Base-by-base conservation (phyloP, 768 basidiomycete genomes). In the Fomitopsis pulvina region DNA sequence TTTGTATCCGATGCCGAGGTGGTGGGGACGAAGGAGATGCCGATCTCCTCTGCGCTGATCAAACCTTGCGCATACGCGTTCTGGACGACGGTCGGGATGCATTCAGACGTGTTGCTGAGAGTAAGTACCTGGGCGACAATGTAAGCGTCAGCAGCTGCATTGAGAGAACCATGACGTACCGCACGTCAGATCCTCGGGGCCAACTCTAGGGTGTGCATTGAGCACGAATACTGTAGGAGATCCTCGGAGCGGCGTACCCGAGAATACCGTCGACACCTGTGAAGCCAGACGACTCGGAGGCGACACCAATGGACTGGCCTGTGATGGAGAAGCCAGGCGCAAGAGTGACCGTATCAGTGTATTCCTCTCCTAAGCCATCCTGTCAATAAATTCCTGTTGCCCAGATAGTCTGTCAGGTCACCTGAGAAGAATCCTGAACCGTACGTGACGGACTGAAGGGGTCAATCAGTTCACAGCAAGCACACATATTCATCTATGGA, bases 351-450 rank as follows among this genome's bases (percentile, higher is more conserved):
- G 61, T 57, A 45, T 78, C 79, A 28, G 56, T 69, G 34, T 45
- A 47, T n/a, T 54, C 48, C 1, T 29, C 2, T 3, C 60, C 61
- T 60, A 30, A 18, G 12, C 3, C 1, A 8, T n/a, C n/a, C n/a
- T n/a, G 11, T 20, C 1, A 25, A 4, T 32, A 3, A 30, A 10
- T 73, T 70, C 76, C 66, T 79, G 76, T 40, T 2, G 16, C 29
- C 46, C 3, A 60, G n/a, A n/a, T n/a, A n/a, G n/a, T n/a, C n/a
- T n/a, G n/a, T n/a, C n/a, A n/a, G n/a, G n/a, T n/a, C n/a, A 42
- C 78, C 77, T 25, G 64, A 62, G 63, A 80, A 72, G 22, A 61
- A 66, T 1, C 78, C 79, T 10, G 75, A 74, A 16, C 76, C 76
- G 54, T 79, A 80, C 37, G 65, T 67, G 20, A 77, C 75, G 28